Evolutionary conservation across 106 monocot genomes (phyloP).

Genomic region (Apostasia ramifera): DNA sequence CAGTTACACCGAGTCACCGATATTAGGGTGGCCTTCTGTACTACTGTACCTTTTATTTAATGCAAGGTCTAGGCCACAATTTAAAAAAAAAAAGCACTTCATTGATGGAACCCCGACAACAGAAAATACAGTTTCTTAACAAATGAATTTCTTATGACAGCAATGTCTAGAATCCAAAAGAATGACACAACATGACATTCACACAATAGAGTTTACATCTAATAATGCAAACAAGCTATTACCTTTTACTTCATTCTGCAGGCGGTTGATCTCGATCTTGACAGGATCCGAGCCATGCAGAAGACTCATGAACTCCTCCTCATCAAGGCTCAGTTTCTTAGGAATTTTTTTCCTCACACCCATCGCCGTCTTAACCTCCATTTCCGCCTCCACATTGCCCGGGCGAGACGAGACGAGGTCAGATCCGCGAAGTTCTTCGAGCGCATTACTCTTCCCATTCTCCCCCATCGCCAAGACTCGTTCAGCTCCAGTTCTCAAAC

Average conservation of each 20-base stretch:
- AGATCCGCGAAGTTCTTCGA: slow-evolving; percentile 4
- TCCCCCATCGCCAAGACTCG: slow-evolving; percentile 7
- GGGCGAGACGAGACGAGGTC: not conserved
- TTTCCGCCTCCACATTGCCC: not conserved
- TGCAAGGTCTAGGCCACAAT: too few relatives aligned
- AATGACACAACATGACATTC: too few relatives aligned
- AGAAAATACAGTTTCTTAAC: not conserved
- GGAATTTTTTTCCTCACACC: slow-evolving; percentile 26
- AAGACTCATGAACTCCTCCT: slow-evolving; percentile 50
- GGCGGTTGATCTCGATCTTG: slow-evolving; percentile 76
- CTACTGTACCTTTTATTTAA: too few relatives aligned
- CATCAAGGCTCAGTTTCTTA: slow-evolving; percentile 35
- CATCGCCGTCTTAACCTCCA: not conserved
- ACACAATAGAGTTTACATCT: not conserved
- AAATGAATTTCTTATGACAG: not conserved
- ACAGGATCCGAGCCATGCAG: slow-evolving; percentile 75
- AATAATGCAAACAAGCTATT: not conserved
- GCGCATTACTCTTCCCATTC: not conserved
- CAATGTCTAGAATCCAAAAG: too few relatives aligned
- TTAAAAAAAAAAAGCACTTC: not conserved
- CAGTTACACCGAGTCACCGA: too few relatives aligned
- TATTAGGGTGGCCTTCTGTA: too few relatives aligned
- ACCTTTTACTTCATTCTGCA: slow-evolving; percentile 65
- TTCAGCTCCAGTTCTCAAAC: not conserved
- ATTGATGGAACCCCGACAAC: not conserved